Evolutionary conservation across 208 protist species (phyloP).

Genomic region (Leishmania arabica): DNA sequence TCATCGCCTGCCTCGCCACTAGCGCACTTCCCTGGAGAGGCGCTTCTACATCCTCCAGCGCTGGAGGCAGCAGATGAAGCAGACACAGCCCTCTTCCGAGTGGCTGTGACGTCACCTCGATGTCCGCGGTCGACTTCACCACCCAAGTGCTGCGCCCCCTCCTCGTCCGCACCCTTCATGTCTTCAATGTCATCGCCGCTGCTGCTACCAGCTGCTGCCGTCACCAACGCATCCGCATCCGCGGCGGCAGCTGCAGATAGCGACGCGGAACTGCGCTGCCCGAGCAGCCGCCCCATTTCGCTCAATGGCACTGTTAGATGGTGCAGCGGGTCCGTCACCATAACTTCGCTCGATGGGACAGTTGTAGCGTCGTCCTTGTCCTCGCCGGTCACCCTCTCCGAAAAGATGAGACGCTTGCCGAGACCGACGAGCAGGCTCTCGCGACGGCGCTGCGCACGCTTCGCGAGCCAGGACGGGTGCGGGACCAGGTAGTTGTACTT

Average conservation of each 20-base stretch:
- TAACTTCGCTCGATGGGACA: conserved; percentile 13
- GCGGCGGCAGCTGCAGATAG: background rate
- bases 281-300: conserved; percentile 33
- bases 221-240: background rate
- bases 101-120: background rate
- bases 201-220: conserved; percentile 3
- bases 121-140: background rate
- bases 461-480: conserved; percentile 88
- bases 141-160: background rate
- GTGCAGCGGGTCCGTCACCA: conserved; percentile 57
- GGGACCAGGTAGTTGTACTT: conserved; percentile 86
- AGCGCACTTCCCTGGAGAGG: background rate
- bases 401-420: conserved; percentile 72
- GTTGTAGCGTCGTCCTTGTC: conserved; percentile 34
- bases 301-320: conserved; percentile 40
- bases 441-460: conserved; percentile 59
- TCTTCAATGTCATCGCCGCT: background rate
- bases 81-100: background rate
- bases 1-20: background rate
- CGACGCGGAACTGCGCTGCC: background rate
- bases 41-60: background rate
- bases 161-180: background rate
- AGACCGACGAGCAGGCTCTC: conserved; percentile 73
- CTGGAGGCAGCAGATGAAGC: background rate
- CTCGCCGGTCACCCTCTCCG: conserved; percentile 31